These are phyloP conservation scores for Tricharina praecox DNA, from an alignment of 495 filamentous ascomycete genomes.

Conservation along the genomic window DNA sequence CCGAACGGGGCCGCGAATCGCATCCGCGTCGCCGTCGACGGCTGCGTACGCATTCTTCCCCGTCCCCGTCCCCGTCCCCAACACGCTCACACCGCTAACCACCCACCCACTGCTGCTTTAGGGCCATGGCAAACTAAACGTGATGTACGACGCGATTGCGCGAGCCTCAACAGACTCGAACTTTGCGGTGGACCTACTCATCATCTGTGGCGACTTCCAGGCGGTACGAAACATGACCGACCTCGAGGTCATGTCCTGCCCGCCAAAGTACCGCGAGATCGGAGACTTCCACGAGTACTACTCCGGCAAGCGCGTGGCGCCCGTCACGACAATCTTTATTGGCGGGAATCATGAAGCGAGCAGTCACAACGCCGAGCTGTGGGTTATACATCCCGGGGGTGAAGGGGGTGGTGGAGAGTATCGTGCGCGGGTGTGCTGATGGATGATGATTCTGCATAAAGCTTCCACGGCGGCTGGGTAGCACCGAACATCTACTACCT, in stretches of 20 bases:
- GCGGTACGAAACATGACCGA: constrained; percentile 77
- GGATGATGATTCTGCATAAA: not conserved
- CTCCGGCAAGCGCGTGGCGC: constrained; percentile 54
- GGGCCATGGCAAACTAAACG: constrained; percentile 81
- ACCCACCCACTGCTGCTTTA: constrained; percentile 26
- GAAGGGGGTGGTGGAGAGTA: not conserved
- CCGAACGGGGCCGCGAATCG: not conserved
- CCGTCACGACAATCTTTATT: constrained; percentile 79
- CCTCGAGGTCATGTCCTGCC: constrained; percentile 70
- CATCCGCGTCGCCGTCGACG: constrained; percentile 44
- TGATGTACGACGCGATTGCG: constrained; percentile 66
- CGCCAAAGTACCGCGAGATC: constrained; percentile 62
- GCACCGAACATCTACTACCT: constrained; percentile 94
- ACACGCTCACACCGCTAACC: constrained; percentile 16
- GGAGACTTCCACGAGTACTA: constrained; percentile 92
- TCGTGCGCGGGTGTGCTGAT: not conserved
- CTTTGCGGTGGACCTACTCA: constrained; percentile 82
- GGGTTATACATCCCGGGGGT: constrained; percentile 18
- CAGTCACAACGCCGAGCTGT: constrained; percentile 72
- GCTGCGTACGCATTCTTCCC: constrained; percentile 50
- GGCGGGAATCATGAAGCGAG: constrained; percentile 90
- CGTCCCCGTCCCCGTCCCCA: not conserved
- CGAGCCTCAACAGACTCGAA: constrained; percentile 42
- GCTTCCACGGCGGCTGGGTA: constrained; percentile 79
- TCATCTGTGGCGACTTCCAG: constrained; percentile 70